phyloP scores from a whole-genome alignment of 2,329 filamentous ascomycete species.

The Alternaria sp. region DNA sequence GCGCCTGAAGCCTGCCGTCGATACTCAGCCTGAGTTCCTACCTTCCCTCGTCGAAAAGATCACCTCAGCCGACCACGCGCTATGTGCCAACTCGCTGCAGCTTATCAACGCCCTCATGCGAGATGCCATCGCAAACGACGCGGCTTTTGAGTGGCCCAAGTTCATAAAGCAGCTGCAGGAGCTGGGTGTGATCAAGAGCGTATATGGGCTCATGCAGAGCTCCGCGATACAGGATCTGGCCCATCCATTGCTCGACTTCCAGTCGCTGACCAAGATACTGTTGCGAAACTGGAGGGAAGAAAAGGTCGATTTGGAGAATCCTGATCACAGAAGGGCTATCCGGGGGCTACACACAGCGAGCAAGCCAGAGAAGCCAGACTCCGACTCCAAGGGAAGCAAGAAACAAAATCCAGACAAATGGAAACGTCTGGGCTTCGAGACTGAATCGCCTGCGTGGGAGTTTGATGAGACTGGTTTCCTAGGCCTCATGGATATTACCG shows the following conservation, averaged over 20 bases:
- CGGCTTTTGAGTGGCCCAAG: conserved; percentile 87
- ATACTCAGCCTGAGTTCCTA: conserved; percentile 91
- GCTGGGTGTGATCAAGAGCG: conserved; percentile 88
- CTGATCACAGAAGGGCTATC: conserved; percentile 87
- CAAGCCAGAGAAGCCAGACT: conserved; percentile 67
- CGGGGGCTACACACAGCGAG: conserved; percentile 87
- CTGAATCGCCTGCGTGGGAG: conserved; percentile 85
- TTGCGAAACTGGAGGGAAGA: conserved; percentile 89
- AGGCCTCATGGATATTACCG: conserved; percentile 96
- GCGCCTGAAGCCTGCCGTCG: conserved; percentile 89
- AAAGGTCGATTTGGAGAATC: conserved; percentile 81
- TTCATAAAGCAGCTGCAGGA: conserved; percentile 95
- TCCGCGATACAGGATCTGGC: conserved; percentile 90
- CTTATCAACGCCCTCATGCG: conserved; percentile 95
- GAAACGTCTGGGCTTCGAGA: conserved; percentile 89
- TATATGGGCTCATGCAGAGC: conserved; percentile 92
- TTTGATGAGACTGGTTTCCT: conserved; percentile 88
- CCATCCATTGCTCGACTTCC: conserved; percentile 90
- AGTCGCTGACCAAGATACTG: conserved; percentile 87
- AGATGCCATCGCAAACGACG: conserved; percentile 83
- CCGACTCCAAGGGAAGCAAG: conserved; percentile 63
- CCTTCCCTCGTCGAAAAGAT: conserved; percentile 92
- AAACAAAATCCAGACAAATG: conserved; percentile 90
- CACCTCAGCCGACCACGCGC: conserved; percentile 90
- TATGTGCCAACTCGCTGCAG: conserved; percentile 95